These are phyloP conservation scores for Lactarius tabidus DNA, from an alignment of 768 basidiomycete species.

Conservation along the genomic window DNA sequence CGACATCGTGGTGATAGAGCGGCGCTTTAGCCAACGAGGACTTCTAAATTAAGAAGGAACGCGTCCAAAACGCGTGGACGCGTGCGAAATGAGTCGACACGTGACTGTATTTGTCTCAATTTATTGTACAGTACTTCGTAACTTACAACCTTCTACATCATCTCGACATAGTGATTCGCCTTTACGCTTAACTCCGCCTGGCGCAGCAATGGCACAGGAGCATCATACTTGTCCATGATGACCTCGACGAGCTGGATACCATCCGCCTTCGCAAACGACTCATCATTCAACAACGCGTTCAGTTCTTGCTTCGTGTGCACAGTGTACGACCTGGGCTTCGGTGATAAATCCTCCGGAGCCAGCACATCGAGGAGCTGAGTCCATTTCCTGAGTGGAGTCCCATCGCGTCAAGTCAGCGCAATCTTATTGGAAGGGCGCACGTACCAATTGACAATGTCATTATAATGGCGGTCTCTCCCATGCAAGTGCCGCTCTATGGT, in stretches of 20 bases:
- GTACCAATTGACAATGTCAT: slow-evolving; percentile 76
- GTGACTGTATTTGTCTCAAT: slow-evolving; percentile 5
- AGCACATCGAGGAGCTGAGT: slow-evolving; percentile 57
- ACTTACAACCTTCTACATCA: background rate
- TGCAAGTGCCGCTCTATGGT: slow-evolving; percentile 83
- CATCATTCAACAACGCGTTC: slow-evolving; percentile 58
- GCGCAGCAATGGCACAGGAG: slow-evolving; percentile 56
- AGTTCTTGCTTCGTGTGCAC: slow-evolving; percentile 67
- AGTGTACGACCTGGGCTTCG: slow-evolving; percentile 55
- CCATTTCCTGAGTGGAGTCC: slow-evolving; percentile 48
- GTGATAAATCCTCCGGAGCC: slow-evolving; percentile 46
- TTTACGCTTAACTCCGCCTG: slow-evolving; percentile 54
- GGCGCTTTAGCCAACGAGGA: background rate
- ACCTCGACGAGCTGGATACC: slow-evolving; percentile 81
- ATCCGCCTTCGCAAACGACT: slow-evolving; percentile 55
- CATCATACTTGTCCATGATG: slow-evolving; percentile 68
- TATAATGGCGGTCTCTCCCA: slow-evolving; percentile 69
- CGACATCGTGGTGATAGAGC: background rate
- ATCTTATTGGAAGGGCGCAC: slow-evolving; percentile 15
- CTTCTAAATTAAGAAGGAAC: background rate
- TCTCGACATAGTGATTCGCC: slow-evolving; percentile 42
- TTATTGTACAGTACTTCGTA: background rate
- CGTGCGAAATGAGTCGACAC: background rate
- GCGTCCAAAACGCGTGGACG: slow-evolving; percentile 2
- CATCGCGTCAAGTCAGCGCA: background rate